Base-by-base conservation (phyloP, 164 flowering plant genomes). In the Amborella trichopoda region DNA sequence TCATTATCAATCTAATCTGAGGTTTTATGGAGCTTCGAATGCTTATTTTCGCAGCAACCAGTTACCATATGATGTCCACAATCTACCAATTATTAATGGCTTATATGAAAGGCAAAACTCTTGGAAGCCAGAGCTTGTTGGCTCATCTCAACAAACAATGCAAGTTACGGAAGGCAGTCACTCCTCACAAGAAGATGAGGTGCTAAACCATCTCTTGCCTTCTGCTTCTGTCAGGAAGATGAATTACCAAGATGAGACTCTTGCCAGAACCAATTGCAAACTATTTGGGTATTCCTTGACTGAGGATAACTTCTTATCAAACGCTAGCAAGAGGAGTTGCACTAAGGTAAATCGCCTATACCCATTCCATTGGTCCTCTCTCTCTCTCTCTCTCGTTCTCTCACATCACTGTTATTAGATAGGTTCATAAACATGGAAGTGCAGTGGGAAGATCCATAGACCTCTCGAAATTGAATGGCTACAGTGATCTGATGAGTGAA, bases 401-500 rank as follows among this genome's bases (percentile, higher is more conserved):
- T 3, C 14, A 33, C 37, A 33, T 33, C 14, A 33, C 12, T 17
- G 12, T 17, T 33, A 33, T 33, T 33, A 2, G 37, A 55, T 67
- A 90, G 95, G 95, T 90, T 71, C 94, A 86, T 76, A 90, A 81
- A 66, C 94, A 90, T 79, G 97, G 97, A 8, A 81, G 68, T 62
- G 49, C 75, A 61, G 91, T 90, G 16, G 95, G 94, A 47, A 78
- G 97, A 70, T 85, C 94, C 26, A 64, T 90, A 47, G 94, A 85
- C 68, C 84, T 90, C 48, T 74, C 91, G 2, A 77, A 70, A 52
- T 48, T 90, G 37, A 57, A 73, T 59, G 66, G 88, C 24, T 90
- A 90, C 39, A 49, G 44, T 41, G 97, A 85, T 10, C 63, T 90
- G 63, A 39, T 79, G 6, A 54, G 20, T 22, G 91, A 90, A 45